Conservation (phyloP, 768 basidiomycete species). For the Asterophora lycoperdoides region DNA sequence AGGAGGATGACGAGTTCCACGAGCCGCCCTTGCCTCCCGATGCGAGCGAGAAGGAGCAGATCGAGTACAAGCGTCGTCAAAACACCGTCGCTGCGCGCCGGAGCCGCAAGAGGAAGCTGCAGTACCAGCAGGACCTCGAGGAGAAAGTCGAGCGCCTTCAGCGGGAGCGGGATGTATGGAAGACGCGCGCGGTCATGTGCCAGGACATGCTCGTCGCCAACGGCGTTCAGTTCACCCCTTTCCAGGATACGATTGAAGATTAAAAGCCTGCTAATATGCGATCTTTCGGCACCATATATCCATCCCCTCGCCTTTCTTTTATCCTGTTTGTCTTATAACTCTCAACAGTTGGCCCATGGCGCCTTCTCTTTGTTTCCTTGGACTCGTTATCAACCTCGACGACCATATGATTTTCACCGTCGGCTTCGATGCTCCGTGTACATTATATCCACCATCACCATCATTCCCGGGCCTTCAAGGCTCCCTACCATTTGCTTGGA, state of each 20-base stretch:
- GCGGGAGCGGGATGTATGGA: slow-evolving; percentile 54
- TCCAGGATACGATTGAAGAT: slow-evolving; percentile 26
- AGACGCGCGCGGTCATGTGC: slow-evolving; percentile 36
- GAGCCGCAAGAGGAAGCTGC: slow-evolving; percentile 68
- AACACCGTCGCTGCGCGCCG: slow-evolving; percentile 80
- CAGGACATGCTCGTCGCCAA: slow-evolving; percentile 45
- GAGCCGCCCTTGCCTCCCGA: slow-evolving; percentile 32
- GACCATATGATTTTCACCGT: slow-evolving; percentile 22
- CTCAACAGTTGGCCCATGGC: background rate
- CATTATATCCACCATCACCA: slow-evolving; percentile 24
- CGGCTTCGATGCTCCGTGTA: slow-evolving; percentile 28
- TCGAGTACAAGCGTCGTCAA: slow-evolving; percentile 73
- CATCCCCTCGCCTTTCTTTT: background rate
- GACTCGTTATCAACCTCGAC: slow-evolving; percentile 17
- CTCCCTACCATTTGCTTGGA: slow-evolving; percentile 44
- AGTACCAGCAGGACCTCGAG: slow-evolving; percentile 63
- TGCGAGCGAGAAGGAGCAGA: slow-evolving; percentile 54
- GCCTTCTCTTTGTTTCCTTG: slow-evolving; percentile 4
- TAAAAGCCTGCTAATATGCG: slow-evolving; percentile 16
- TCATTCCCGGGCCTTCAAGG: slow-evolving; percentile 14
- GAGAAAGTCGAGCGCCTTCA: slow-evolving; percentile 39
- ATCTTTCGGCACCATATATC: slow-evolving; percentile 8
- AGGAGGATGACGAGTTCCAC: slow-evolving; percentile 44
- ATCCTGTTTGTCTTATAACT: background rate
- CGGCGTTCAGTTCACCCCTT: slow-evolving; percentile 40